Evolutionary conservation across 768 basidiomycete species (phyloP).

Genomic region (Leccinum pellstonianum): DNA sequence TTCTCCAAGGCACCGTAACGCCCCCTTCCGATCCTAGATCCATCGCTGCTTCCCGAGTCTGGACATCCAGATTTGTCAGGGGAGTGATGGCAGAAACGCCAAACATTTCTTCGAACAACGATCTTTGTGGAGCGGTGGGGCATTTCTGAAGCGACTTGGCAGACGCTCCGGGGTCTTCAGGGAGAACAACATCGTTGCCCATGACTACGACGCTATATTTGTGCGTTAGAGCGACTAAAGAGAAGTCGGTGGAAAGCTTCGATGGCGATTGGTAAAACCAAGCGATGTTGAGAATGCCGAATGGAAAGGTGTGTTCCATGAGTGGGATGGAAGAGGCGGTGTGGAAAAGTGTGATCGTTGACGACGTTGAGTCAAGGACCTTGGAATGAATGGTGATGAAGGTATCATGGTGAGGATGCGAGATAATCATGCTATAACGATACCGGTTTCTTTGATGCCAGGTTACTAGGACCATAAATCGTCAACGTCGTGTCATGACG

Average conservation of each 20-base stretch:
- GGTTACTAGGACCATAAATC: conserved; percentile 42
- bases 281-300: conserved; percentile 53
- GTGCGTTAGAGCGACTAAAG: conserved; percentile 68
- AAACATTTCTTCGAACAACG: conserved; percentile 90
- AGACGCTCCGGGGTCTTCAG: conserved; percentile 43
- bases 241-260: conserved; percentile 40
- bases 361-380: conserved; percentile 31
- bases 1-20: conserved; percentile 34
- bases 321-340: conserved; percentile 44
- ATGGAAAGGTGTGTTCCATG: conserved; percentile 53
- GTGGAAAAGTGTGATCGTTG: conserved; percentile 49
- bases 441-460: conserved; percentile 50
- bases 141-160: conserved; percentile 37
- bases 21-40: conserved; percentile 16
- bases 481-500: neutral
- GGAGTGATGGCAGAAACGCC: conserved; percentile 67
- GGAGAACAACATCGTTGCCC: conserved; percentile 52
- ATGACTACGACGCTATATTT: conserved; percentile 65
- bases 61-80: conserved; percentile 22
- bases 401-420: conserved; percentile 55
- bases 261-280: conserved; percentile 37
- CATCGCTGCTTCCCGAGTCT: conserved; percentile 12
- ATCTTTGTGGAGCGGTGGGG: conserved; percentile 40
- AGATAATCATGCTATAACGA: conserved; percentile 45
- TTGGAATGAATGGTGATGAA: conserved; percentile 57